Evolutionary conservation across 192 early-diverging fungal species (phyloP), one percentile per base, ranked within the genome.

Genomic region (Linnemannia hyalina): DNA sequence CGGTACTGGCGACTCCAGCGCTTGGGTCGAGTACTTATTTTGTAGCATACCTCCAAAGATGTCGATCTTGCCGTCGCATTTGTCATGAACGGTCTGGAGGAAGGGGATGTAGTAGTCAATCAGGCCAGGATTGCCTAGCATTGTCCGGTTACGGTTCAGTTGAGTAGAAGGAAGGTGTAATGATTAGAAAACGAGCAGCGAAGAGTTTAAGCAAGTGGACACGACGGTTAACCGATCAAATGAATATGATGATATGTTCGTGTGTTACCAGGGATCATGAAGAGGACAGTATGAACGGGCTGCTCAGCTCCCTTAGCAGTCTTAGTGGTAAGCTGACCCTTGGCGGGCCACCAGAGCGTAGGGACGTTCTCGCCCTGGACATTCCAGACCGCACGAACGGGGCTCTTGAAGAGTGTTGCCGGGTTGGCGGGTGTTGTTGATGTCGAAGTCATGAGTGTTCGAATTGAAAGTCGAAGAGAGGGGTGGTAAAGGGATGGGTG

Each of bases 71-170:
- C 81, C 82, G 40, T 82, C 68, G 57, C 88, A 88, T 52, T 88
- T 65, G 15, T 89, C 79, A 80, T 94, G 93, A 70, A 95, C 88
- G 0, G 83, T 80, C 29, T 91, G 76, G 75, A 94, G 91, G 80
- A 97, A 98, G n/a, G 88, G 86, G 29, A 89, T 91, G 80, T 98
- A 98, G 80, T 96, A 96, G 70, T 97, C 95, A 36, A 95, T 90
- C 46, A 96, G 72, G 4, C 97, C 97, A 6, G 96, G 96, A 90
- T 96, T 97, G 0, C 96, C 96, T 57, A 92, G 40, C 15, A n/a
- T 40, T 23, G 6, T 4, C 6, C 65, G 70, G 63, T 29, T 15
- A 44, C 6, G 26, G 41, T 36, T n/a, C 57, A 76, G 29, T 65
- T 29, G 29, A 65, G 26, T 65, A 32, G 3, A 16, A 29, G 32